Evolutionary conservation across 108 stramenopile genomes (phyloP).

Genomic region (Nitzschia putrida): DNA sequence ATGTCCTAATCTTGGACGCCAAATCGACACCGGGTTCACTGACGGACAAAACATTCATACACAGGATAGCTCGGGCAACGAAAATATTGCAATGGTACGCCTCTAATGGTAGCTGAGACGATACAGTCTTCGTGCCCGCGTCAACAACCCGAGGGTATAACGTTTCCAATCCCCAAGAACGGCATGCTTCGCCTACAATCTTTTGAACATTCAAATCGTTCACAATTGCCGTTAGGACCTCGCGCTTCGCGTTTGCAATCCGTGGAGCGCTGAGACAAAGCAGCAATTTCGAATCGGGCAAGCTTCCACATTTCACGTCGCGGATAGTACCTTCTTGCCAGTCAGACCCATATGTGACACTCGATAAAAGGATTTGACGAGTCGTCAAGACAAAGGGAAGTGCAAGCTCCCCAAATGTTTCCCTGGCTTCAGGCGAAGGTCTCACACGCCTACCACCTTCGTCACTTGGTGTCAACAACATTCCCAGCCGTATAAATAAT

Average conservation of each 20-base stretch:
- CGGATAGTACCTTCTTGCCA: not conserved
- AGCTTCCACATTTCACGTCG: not conserved
- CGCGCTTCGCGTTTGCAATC: not conserved
- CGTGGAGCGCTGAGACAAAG: not conserved
- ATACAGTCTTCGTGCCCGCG: not conserved
- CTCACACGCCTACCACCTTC: not conserved
- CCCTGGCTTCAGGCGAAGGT: not conserved
- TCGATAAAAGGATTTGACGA: not conserved
- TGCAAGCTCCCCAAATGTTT: not conserved
- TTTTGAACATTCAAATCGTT: not conserved
- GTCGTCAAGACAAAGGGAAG: not conserved
- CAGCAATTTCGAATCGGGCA: not conserved
- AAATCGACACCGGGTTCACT: not conserved
- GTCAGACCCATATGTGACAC: not conserved
- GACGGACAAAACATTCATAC: not conserved
- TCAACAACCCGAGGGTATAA: not conserved
- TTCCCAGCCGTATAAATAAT: not conserved
- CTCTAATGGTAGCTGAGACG: not conserved
- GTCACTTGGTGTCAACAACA: not conserved
- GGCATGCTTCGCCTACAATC: not conserved
- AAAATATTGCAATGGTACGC: not conserved
- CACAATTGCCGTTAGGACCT: not conserved
- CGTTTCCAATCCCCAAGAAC: not conserved
- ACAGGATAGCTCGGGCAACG: not conserved
- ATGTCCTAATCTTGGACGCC: not conserved